These are phyloP conservation scores for Fomitopsis pulvina DNA, from an alignment of 768 basidiomycete genomes.

Conservation along the genomic window DNA sequence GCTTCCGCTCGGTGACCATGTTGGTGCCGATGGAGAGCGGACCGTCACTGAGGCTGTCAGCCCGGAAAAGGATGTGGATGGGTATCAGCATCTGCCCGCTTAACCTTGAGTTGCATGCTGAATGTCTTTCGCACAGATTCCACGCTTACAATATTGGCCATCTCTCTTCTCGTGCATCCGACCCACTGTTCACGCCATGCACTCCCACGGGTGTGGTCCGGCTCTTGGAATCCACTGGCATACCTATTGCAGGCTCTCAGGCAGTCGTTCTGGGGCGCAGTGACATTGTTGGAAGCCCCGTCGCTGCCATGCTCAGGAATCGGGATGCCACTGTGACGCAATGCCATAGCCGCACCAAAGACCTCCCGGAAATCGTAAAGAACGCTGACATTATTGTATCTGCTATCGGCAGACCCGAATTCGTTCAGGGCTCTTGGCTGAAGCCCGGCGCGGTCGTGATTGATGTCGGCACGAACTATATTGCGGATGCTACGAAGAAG, in stretches of 20 bases:
- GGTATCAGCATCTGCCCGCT: conserved; percentile 40
- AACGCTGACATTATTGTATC: conserved; percentile 90
- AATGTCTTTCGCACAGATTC: conserved; percentile 48
- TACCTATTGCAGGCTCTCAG: conserved; percentile 68
- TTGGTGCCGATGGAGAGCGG: conserved; percentile 77
- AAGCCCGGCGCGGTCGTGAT: conserved; percentile 94
- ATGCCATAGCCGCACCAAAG: conserved; percentile 88
- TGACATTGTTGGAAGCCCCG: conserved; percentile 97
- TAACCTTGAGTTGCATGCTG: neutral
- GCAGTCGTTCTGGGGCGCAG: conserved; percentile 94
- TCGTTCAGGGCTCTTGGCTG: conserved; percentile 89
- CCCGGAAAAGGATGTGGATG: conserved; percentile 95
- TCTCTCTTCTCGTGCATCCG: conserved; percentile 82
- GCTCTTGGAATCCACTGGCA: conserved; percentile 82
- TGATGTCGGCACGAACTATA: conserved; percentile 96
- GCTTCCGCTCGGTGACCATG: conserved; percentile 83
- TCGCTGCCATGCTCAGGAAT: conserved; percentile 83
- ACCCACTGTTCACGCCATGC: conserved; percentile 89
- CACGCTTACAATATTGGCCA: conserved; percentile 98
- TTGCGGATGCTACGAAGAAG: conserved; percentile 88
- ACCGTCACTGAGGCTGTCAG: conserved; percentile 91
- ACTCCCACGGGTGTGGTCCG: conserved; percentile 91
- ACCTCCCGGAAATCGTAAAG: conserved; percentile 75
- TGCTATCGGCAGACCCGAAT: conserved; percentile 91
- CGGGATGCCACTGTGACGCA: conserved; percentile 96